Evolutionary conservation across 1,284 basidiomycete species (phyloP), one percentile per base, ranked within the genome.

Genomic region (Athelia sp.): DNA sequence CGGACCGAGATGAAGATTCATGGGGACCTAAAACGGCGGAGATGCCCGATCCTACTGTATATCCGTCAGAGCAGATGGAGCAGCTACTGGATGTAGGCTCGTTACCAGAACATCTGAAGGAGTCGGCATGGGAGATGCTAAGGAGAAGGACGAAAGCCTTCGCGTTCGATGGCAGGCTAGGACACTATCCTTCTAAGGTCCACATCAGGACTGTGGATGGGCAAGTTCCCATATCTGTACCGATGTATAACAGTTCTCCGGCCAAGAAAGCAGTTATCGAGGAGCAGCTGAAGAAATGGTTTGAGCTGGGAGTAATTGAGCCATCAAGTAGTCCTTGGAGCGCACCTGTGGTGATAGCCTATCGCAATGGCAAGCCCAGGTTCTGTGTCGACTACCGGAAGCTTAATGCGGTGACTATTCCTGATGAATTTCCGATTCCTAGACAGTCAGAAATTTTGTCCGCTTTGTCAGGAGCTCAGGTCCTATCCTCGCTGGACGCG

Each of bases 241-340:
- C 65, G 1, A 59, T 59, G 53, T 62, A 60, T 48, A 49, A 52
- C 10, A 52, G 57, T 2, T 69, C 67, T 2, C 67, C 66, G 1
- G 59, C 55, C 1, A 68, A 69, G 36, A 26, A 61, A 4, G 55
- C 56, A 45, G 61, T 66, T 1, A 68, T 70, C 4, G 61, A 68
- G 19, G 50, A 62, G 18, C 63, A 67, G 45, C 47, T 67, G 11
- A 58, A 66, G 19, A 49, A 47, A 4, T 67, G 67, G 60, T 49
- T 67, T 1, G 47, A 54, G 6, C 49, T 54, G 17, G 63, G 54
- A 10, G 62, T 71, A 4, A 69, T 70, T 14, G 62, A 68, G 49
- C 60, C 59, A 6, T 70, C 65, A 0, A 47, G 50, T 3, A 67
- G 65, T 29, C 63, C 68, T 1, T 70, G 67, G 67, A 57, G 59